phyloP scores from a whole-genome alignment of 129 eudicot species.

The Rutidosis leptorrhynchoides region DNA sequence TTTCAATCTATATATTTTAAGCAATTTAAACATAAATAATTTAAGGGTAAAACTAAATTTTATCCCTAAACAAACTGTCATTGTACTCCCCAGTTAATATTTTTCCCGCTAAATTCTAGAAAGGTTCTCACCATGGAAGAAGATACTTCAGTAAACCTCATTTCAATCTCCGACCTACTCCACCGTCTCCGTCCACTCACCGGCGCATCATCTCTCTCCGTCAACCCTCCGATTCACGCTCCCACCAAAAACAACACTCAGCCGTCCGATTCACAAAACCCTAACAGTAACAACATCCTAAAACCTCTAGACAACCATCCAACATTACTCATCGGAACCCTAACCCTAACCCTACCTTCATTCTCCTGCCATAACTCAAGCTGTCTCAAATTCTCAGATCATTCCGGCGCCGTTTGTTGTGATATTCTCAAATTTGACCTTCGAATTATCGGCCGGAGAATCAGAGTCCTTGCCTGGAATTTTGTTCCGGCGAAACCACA shows the following conservation, averaged over 20 bases:
- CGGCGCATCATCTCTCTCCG: slow-evolving; percentile 48
- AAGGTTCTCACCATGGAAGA: slow-evolving; percentile 31
- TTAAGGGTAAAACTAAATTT: too few species aligned
- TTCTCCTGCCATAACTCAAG: slow-evolving; percentile 12
- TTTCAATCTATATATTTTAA: too few species aligned
- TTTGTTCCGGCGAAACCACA: slow-evolving; percentile 59
- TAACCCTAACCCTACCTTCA: slow-evolving; percentile 46
- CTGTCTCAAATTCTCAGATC: slow-evolving; percentile 65
- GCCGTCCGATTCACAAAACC: slow-evolving; percentile 25
- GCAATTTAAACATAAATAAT: too few species aligned
- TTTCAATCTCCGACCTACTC: slow-evolving; percentile 55
- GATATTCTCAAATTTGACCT: slow-evolving; percentile 56
- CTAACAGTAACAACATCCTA: slow-evolving; percentile 40
- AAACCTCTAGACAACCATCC: slow-evolving; percentile 45
- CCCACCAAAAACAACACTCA: background rate
- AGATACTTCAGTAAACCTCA: slow-evolving; percentile 9
- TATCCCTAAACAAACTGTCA: too few species aligned
- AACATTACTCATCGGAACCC: slow-evolving; percentile 52
- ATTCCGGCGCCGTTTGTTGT: slow-evolving; percentile 51
- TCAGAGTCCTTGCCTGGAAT: slow-evolving; percentile 65
- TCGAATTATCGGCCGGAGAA: slow-evolving; percentile 39
- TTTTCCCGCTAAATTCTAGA: slow-evolving; percentile 28
- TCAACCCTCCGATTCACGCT: slow-evolving; percentile 21
- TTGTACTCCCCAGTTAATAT: background rate
- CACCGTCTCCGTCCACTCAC: slow-evolving; percentile 48